phyloP scores from a whole-genome alignment of 1,139 yeast species.

The Nadsonia commutata region DNA sequence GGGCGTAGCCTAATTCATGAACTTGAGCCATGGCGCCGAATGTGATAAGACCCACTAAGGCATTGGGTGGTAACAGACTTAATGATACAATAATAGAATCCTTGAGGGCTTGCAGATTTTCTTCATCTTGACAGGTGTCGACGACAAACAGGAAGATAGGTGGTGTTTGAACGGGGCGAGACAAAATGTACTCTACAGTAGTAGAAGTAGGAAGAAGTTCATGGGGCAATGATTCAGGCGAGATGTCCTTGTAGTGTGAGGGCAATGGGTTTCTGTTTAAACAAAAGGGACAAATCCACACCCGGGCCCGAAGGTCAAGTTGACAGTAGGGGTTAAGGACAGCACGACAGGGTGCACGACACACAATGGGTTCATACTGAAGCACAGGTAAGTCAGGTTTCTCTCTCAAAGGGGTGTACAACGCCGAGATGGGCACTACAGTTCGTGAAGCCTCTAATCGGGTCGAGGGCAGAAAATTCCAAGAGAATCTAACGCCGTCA shows the following conservation, averaged over 20 bases:
- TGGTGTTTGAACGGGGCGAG: constrained; percentile 79
- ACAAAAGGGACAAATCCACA: constrained; percentile 90
- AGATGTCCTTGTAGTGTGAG: constrained; percentile 71
- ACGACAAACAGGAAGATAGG: constrained; percentile 88
- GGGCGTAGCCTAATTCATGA: constrained; percentile 74
- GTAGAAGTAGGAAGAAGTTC: constrained; percentile 67
- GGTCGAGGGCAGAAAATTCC: constrained; percentile 85
- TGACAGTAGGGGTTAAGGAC: constrained; percentile 75
- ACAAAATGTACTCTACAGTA: constrained; percentile 84
- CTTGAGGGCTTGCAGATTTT: constrained; percentile 76
- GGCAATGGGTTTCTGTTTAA: constrained; percentile 75
- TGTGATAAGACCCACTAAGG: constrained; percentile 81
- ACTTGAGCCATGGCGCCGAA: constrained; percentile 92
- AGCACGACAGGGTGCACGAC: constrained; percentile 75
- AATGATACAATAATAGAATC: constrained; percentile 74
- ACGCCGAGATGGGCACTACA: constrained; percentile 87
- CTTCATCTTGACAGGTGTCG: constrained; percentile 91
- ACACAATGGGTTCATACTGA: constrained; percentile 78
- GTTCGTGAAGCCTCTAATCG: constrained; percentile 82
- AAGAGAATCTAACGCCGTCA: constrained; percentile 81
- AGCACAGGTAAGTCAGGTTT: constrained; percentile 71
- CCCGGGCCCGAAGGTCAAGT: constrained; percentile 64
- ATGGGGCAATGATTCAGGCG: constrained; percentile 72
- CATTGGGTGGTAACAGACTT: constrained; percentile 80
- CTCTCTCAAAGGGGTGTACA: constrained; percentile 81